phyloP scores from a whole-genome alignment of 1,139 yeast species.

The Magnusiomyces fungicola region DNA sequence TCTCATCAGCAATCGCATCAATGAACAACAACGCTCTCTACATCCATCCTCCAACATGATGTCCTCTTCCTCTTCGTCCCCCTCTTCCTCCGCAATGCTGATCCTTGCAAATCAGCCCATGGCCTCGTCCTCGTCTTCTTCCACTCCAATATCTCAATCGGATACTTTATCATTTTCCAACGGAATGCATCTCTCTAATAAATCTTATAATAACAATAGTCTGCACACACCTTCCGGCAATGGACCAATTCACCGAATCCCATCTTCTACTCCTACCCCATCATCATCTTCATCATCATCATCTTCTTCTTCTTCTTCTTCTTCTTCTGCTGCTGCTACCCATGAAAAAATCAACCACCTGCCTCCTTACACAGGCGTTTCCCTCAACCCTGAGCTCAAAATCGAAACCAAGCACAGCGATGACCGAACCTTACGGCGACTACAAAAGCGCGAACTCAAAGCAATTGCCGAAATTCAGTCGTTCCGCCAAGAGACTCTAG shows the following conservation, averaged over 20 bases:
- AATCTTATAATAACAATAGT: too few relatives aligned
- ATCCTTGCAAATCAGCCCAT: too few relatives aligned
- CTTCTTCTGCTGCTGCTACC: background rate
- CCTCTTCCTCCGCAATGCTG: background rate
- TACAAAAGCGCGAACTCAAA: slow-evolving; percentile 4
- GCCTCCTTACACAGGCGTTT: slow-evolving; percentile 3
- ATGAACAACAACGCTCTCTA: too few relatives aligned
- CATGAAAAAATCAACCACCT: background rate
- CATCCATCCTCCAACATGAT: background rate
- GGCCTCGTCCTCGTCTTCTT: too few relatives aligned
- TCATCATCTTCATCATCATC: background rate
- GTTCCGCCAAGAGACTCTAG: slow-evolving; percentile 1
- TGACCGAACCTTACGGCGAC: slow-evolving; percentile 3
- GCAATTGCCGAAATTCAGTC: background rate
- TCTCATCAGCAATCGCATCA: too few relatives aligned
- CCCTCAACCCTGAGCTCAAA: background rate
- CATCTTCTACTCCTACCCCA: background rate
- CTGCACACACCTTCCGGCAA: too few relatives aligned
- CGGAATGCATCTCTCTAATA: too few relatives aligned
- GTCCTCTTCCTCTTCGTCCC: background rate
- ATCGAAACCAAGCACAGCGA: background rate
- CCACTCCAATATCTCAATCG: too few relatives aligned
- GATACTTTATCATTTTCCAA: too few relatives aligned
- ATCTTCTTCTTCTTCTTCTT: background rate
- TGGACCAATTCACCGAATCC: too few relatives aligned